Evolutionary conservation across 2,329 filamentous ascomycete genomes (phyloP).

Genomic region (Penicillium crustosum): DNA sequence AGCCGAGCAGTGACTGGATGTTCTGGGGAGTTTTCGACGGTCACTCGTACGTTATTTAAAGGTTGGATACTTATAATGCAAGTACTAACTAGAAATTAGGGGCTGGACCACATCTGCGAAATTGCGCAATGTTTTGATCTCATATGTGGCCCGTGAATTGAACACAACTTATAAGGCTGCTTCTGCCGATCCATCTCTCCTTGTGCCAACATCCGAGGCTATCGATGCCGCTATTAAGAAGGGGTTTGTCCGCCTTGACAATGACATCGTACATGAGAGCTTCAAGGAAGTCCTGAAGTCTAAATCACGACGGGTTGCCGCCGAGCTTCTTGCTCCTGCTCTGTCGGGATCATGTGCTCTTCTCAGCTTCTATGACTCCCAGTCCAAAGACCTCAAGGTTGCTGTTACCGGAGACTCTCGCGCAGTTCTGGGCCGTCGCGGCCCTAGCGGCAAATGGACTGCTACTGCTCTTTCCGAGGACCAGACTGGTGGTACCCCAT

Average conservation of each 20-base stretch:
- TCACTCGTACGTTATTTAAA: slow-evolving; percentile 68
- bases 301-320: slow-evolving; percentile 85
- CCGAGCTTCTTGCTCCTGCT: slow-evolving; percentile 87
- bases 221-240: slow-evolving; percentile 90
- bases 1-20: slow-evolving; percentile 85
- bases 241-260: slow-evolving; percentile 82
- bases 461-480: slow-evolving; percentile 88
- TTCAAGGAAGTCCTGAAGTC: slow-evolving; percentile 88
- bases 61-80: background rate
- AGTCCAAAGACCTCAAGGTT: slow-evolving; percentile 82
- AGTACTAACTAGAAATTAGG: slow-evolving; percentile 47
- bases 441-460: slow-evolving; percentile 80
- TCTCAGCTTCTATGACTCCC: slow-evolving; percentile 91
- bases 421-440: slow-evolving; percentile 82
- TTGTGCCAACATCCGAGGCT: slow-evolving; percentile 71
- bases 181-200: slow-evolving; percentile 54
- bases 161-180: slow-evolving; percentile 87
- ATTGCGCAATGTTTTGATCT: slow-evolving; percentile 86
- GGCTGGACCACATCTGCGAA: slow-evolving; percentile 99
- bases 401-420: slow-evolving; percentile 96
- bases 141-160: slow-evolving; percentile 86
- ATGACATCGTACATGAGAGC: slow-evolving; percentile 92
- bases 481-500: slow-evolving; percentile 86
- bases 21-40: slow-evolving; percentile 99
- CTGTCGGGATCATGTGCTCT: slow-evolving; percentile 96